Evolutionary conservation across 1,284 basidiomycete genomes (phyloP), one percentile per base, ranked within the genome.

Genomic region (Tilletia indica): DNA sequence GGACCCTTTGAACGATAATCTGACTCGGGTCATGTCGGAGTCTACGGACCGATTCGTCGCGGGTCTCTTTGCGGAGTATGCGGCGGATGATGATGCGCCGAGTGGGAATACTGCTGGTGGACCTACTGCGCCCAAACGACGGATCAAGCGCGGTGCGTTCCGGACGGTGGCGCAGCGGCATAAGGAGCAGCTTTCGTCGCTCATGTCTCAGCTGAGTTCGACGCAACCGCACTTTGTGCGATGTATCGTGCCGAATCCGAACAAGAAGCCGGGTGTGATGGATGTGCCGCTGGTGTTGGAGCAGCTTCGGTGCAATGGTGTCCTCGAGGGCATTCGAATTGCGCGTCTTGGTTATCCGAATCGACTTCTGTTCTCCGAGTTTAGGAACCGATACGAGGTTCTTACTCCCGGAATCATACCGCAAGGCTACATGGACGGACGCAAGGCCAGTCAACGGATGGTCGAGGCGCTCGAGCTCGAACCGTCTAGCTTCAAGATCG

Each of bases 191-290:
- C 89, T 99, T 9, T 88, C 91, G 16, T 92, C 92, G 80, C 88
- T 99, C 68, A 97, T 99, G 94, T 85, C 87, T 5, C 96, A 99
- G 84, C 88, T 99, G 6, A 90, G 92, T 70, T 90, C 92, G 0
- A 99, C 97, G 0, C 95, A 99, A 83, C 97, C 97, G 0, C 97
- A 99, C 85, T 99, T 99, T 84, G 93, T 99, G 12, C 89, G 97
- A 63, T 99, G 97, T 84, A 99, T 99, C 80, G 96, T 99, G 0
- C 97, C 97, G 0, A 99, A 99, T 82, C 87, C 88, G 4, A 88
- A 90, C 84, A 99, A 99, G 88, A 93, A 92, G 82, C 94, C 97
- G 0, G 93, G 93, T 19, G 89, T 92, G 69, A 89, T 99, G 75
- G 94, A 97, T 76, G 92, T 95, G 2, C 95, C 95, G 2, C 89